These are phyloP conservation scores for Bolboschoenus planiculmis DNA, from an alignment of 176 grass and related monocot species.

Conservation along the genomic window DNA sequence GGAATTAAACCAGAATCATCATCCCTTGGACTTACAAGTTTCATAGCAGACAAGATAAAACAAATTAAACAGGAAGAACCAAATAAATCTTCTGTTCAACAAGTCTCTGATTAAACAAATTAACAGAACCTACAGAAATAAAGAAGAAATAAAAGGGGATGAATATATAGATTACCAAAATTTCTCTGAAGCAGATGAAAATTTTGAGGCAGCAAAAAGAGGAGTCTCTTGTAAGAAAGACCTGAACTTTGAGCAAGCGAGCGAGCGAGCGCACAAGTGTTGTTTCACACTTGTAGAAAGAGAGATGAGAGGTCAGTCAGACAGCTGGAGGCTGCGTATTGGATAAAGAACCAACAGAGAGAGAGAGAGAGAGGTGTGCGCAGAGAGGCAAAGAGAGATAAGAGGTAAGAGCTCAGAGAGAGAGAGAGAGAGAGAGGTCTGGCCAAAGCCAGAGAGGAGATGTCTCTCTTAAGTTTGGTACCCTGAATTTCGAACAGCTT, in stretches of 20 bases:
- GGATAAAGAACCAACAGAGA: constrained; percentile 3
- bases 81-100: constrained; percentile 1
- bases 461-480: constrained; percentile 22
- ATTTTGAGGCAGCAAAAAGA: neutral
- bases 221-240: constrained; percentile 5
- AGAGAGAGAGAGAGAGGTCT: constrained; percentile 11
- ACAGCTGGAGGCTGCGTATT: constrained; percentile 1
- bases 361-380: neutral
- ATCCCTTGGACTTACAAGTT: neutral
- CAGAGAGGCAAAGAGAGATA: constrained; percentile 8
- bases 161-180: constrained; percentile 7
- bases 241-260: neutral
- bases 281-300: constrained; percentile 10
- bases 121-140: neutral
- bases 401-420: constrained; percentile 10
- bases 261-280: constrained; percentile 4
- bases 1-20: neutral
- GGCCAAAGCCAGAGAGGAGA: neutral
- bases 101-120: neutral
- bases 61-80: neutral
- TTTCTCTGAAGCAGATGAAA: constrained; percentile 5
- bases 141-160: neutral
- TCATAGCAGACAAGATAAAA: neutral
- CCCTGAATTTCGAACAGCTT: neutral
- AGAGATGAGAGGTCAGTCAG: neutral